Conservation (phyloP, 768 basidiomycete species). For the Macrolepiota dolichaula region DNA sequence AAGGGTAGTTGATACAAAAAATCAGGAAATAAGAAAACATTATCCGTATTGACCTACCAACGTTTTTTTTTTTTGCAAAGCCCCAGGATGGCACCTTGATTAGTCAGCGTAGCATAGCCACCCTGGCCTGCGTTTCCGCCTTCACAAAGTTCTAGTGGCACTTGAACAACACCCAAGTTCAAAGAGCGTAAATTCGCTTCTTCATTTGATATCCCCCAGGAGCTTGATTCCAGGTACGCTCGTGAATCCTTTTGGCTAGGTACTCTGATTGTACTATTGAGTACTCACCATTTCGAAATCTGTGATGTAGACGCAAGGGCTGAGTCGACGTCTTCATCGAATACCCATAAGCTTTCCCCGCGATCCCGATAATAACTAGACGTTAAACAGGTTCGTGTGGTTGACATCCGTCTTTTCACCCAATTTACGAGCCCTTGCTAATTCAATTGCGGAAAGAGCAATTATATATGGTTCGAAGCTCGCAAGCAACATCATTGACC, state of each 20-base stretch:
- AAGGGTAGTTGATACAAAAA: too few species aligned
- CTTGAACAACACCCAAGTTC: slow-evolving; percentile 1
- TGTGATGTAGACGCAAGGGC: background rate
- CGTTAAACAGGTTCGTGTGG: background rate
- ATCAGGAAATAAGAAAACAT: too few species aligned
- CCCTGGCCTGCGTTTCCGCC: background rate
- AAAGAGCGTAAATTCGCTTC: background rate
- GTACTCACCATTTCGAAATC: background rate
- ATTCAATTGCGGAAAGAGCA: background rate
- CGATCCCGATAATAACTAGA: background rate
- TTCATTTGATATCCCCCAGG: background rate
- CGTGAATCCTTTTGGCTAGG: background rate
- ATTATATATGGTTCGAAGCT: slow-evolving; percentile 39
- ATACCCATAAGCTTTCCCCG: background rate
- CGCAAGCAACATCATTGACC: slow-evolving; percentile 43
- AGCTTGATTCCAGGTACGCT: background rate
- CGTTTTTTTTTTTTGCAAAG: too few species aligned
- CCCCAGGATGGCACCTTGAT: background rate
- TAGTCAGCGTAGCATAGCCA: slow-evolving; percentile 5
- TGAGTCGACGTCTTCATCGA: background rate
- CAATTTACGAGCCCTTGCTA: background rate
- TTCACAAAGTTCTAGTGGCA: background rate
- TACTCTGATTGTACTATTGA: background rate
- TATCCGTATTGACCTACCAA: too few species aligned
- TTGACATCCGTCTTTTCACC: background rate